Evolutionary conservation across 345 rosid species (phyloP).

Genomic region (Balakata baccata): DNA sequence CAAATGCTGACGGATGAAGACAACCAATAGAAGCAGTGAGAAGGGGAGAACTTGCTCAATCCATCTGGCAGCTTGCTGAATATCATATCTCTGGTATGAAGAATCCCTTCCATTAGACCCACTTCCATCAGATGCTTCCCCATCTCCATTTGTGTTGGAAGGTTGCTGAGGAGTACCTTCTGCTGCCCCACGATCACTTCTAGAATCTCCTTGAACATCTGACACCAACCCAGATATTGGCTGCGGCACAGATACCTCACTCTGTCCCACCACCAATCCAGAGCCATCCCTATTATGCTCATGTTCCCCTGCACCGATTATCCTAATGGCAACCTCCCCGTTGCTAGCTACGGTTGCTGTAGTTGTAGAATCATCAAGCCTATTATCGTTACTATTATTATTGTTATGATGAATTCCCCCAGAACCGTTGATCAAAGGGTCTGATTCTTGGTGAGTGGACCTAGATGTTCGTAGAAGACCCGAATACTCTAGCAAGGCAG

Average conservation of each 20-base stretch:
- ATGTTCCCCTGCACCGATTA: constrained; percentile 80
- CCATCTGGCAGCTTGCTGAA: constrained; percentile 99
- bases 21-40: constrained; percentile 91
- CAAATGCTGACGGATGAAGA: constrained; percentile 97
- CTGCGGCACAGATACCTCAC: constrained; percentile 35
- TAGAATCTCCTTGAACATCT: constrained; percentile 44
- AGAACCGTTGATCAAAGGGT: constrained; percentile 39
- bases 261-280: constrained; percentile 54
- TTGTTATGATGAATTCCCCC: constrained; percentile 9
- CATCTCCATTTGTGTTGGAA: constrained; percentile 40
- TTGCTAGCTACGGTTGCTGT: constrained; percentile 23
- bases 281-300: constrained; percentile 49
- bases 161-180: constrained; percentile 44
- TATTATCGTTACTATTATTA: constrained; percentile 13
- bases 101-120: constrained; percentile 64
- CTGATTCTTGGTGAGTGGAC: constrained; percentile 50
- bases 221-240: constrained; percentile 24
- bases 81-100: constrained; percentile 94
- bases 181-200: constrained; percentile 39
- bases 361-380: constrained; percentile 43
- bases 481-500: constrained; percentile 85
- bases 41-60: constrained; percentile 97
- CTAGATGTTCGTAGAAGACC: constrained; percentile 67
- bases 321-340: constrained; percentile 93
- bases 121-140: constrained; percentile 51